phyloP scores from a whole-genome alignment of 139 green algal species.

The Coelastrella sp. region DNA sequence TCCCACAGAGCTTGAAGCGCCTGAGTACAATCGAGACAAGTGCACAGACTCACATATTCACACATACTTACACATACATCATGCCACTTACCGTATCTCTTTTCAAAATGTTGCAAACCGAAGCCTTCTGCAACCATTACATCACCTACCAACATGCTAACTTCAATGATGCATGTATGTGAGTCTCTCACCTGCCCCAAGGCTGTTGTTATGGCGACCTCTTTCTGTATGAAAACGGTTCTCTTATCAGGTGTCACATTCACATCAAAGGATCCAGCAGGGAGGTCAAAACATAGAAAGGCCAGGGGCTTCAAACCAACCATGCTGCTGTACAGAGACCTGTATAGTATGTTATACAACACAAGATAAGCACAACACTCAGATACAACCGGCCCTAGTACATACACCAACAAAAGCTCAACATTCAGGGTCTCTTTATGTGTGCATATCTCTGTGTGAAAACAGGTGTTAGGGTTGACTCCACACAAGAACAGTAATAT shows the following conservation, averaged over 20 bases:
- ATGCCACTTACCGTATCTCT: no score
- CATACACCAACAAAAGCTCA: no score
- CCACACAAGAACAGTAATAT: no score
- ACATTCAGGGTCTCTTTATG: no score
- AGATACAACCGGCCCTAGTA: no score
- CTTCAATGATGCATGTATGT: neutral
- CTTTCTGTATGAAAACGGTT: constrained; percentile 80
- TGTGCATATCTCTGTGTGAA: no score
- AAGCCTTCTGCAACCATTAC: neutral
- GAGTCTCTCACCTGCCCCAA: constrained; percentile 55
- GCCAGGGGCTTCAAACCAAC: constrained; percentile 65
- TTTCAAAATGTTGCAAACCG: neutral
- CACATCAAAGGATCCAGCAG: constrained; percentile 81
- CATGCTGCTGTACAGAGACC: constrained; percentile 43
- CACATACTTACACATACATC: no score
- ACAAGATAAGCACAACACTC: no score
- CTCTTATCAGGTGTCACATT: constrained; percentile 99
- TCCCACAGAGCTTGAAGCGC: constrained; percentile 72
- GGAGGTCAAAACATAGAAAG: constrained; percentile 79
- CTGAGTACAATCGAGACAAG: constrained; percentile 26
- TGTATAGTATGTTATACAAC: constrained; percentile 22
- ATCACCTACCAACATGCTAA: neutral
- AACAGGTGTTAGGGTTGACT: no score
- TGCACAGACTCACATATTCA: no score
- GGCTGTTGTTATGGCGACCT: constrained; percentile 57